phyloP scores from a whole-genome alignment of 768 basidiomycete genomes.

The Rhizopogon sp. region DNA sequence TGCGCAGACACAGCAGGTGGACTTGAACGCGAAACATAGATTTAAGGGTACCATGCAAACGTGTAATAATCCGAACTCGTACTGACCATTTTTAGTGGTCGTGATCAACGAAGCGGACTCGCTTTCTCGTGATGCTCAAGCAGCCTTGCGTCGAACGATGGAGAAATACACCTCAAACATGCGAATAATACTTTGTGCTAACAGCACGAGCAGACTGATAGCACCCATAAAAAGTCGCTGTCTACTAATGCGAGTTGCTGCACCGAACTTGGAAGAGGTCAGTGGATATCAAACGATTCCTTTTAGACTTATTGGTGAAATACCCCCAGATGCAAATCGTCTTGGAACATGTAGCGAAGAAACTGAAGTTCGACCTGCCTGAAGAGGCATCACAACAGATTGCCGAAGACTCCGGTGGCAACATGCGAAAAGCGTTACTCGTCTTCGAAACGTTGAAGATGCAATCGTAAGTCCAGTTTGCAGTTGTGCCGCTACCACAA shows the following conservation, averaged over 20 bases:
- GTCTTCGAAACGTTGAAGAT: slow-evolving; percentile 95
- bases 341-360: slow-evolving; percentile 71
- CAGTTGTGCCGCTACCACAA: not conserved
- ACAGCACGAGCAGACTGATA: slow-evolving; percentile 92
- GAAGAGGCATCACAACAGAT: slow-evolving; percentile 72
- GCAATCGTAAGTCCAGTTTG: slow-evolving; percentile 69
- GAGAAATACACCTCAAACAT: slow-evolving; percentile 99
- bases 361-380: slow-evolving; percentile 79
- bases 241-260: slow-evolving; percentile 88
- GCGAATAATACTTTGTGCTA: slow-evolving; percentile 94
- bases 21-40: slow-evolving; percentile 88
- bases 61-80: not conserved
- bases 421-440: slow-evolving; percentile 90
- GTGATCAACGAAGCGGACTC: slow-evolving; percentile 98
- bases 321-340: slow-evolving; percentile 69
- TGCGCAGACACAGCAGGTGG: slow-evolving; percentile 97
- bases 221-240: slow-evolving; percentile 96
- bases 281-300: slow-evolving; percentile 8
- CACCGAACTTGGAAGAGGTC: slow-evolving; percentile 77
- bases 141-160: slow-evolving; percentile 95
- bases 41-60: slow-evolving; percentile 75
- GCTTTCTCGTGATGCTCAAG: slow-evolving; percentile 92
- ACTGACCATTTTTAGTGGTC: slow-evolving; percentile 56
- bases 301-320: slow-evolving; percentile 1
- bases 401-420: slow-evolving; percentile 77